Evolutionary conservation across 1,139 yeast species (phyloP), one percentile per base, ranked within the genome.

Genomic region (Zhuliangozyma parablackwelliae): DNA sequence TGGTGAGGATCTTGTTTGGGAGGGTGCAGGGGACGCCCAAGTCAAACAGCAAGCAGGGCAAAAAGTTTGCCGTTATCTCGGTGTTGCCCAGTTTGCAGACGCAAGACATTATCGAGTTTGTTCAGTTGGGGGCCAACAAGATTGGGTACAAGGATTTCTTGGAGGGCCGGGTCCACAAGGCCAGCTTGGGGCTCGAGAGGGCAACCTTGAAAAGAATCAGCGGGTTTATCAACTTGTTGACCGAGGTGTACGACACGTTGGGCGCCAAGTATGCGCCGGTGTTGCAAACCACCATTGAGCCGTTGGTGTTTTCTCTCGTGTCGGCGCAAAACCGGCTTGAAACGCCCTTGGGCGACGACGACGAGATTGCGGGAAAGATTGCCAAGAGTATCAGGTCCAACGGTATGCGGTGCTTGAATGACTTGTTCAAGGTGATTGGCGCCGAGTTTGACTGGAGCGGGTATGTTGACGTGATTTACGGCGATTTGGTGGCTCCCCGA

Each of bases 1-100:
- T 89, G 5, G 60, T 90, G 33, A 68, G 97, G 45, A 82, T 94
- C 23, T 63, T 94, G 27, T 92, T 83, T 59, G 98, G 98, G 6
- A 72, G 95, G 45, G 88, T 89, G 8, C 95, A 87, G 59, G 73
- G 75, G 12, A 49, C 65, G 4, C 55, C 70, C 5, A 65, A 56
- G 44, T 78, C 82, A 56, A 88, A 88, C 42, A 77, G 81, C 34
- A 85, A 85, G 50, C 74, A 77, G 42, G 81, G 90, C 21, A 75
- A 86, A 48, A 84, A 88, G 48, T 73, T 73, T 53, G 92, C 97
- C 2, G 88, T 89, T 5, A 68, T 92, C 11, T 71, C 83, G 13
- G 70, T 85, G 2, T 61, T 92, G 36, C 85, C 87, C 23, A 80
- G 73, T 44, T 68, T 92, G 36, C 68, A 72, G 16, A 74, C 75